phyloP scores from a whole-genome alignment of 2,329 filamentous ascomycete genomes.

The Beauveria sp. region DNA sequence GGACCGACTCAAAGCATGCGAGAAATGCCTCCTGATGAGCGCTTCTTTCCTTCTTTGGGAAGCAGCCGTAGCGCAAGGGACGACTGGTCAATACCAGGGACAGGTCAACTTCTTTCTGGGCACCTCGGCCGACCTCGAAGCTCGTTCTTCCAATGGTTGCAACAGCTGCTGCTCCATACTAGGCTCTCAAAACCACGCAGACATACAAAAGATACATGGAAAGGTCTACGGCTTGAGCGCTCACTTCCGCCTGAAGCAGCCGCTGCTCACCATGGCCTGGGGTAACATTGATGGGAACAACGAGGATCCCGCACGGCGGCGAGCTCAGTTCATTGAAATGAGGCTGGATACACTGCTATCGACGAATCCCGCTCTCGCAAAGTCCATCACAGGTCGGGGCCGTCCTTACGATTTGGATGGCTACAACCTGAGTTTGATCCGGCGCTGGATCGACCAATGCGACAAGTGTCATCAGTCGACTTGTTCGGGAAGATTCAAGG shows the following conservation, averaged over 20 bases:
- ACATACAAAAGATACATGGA: background rate
- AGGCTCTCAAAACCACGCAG: background rate
- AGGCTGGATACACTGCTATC: background rate
- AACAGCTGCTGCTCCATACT: constrained; percentile 4
- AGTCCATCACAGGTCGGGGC: background rate
- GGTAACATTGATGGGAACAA: constrained; percentile 2
- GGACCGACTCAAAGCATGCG: background rate
- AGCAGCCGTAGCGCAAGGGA: background rate
- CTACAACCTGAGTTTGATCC: constrained; percentile 1
- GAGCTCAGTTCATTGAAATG: background rate
- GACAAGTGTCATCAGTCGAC: constrained; percentile 7
- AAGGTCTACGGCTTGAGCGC: constrained; percentile 1
- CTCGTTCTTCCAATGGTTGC: background rate
- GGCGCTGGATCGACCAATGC: constrained; percentile 9
- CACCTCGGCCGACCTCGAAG: constrained; percentile 1
- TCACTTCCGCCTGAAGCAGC: constrained; percentile 5
- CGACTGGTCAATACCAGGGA: background rate
- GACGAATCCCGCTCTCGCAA: background rate
- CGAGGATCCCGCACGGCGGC: background rate
- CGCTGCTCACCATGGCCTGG: background rate
- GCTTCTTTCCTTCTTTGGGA: background rate
- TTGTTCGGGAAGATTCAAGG: background rate
- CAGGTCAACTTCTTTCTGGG: constrained; percentile 2
- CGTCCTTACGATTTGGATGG: constrained; percentile 2
- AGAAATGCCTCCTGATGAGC: background rate